phyloP scores from a whole-genome alignment of 108 stramenopile species.

The Licmophora abbreviata region DNA sequence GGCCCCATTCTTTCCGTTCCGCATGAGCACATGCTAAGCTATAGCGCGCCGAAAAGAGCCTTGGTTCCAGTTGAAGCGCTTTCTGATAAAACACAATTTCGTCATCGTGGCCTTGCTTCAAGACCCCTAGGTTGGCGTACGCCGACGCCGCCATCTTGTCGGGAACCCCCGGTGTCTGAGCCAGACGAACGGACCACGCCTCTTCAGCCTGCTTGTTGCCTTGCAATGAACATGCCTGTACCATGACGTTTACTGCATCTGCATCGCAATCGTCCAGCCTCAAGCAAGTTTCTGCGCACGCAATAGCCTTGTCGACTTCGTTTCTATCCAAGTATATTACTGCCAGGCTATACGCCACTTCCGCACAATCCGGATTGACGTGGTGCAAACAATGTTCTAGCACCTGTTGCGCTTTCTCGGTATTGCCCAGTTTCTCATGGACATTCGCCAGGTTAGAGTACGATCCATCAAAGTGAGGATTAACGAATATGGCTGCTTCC shows the following conservation, averaged over 20 bases:
- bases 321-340: slow-evolving; percentile 13
- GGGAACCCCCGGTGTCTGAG: slow-evolving; percentile 24
- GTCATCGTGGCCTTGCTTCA: slow-evolving; percentile 17
- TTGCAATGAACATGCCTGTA: slow-evolving; percentile 12
- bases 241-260: slow-evolving; percentile 24
- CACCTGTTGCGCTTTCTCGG: slow-evolving; percentile 22
- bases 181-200: slow-evolving; percentile 13
- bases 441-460: slow-evolving; percentile 24
- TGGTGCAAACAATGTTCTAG: slow-evolving; percentile 31
- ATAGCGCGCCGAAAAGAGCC: slow-evolving; percentile 20
- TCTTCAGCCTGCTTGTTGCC: slow-evolving; percentile 13
- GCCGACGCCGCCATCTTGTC: slow-evolving; percentile 14
- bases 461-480: slow-evolving; percentile 34
- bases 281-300: slow-evolving; percentile 24
- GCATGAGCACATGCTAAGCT: slow-evolving; percentile 33
- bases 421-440: slow-evolving; percentile 10
- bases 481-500: slow-evolving; percentile 37
- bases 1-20: slow-evolving; percentile 19
- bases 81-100: slow-evolving; percentile 34
- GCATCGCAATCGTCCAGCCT: slow-evolving; percentile 28
- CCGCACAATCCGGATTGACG: slow-evolving; percentile 30
- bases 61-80: slow-evolving; percentile 13
- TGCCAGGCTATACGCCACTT: slow-evolving; percentile 31
- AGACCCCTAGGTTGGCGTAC: slow-evolving; percentile 36
- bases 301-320: slow-evolving; percentile 19